Evolutionary conservation across 2,329 filamentous ascomycete genomes (phyloP).

Genomic region (Lasiodiplodia citricola): DNA sequence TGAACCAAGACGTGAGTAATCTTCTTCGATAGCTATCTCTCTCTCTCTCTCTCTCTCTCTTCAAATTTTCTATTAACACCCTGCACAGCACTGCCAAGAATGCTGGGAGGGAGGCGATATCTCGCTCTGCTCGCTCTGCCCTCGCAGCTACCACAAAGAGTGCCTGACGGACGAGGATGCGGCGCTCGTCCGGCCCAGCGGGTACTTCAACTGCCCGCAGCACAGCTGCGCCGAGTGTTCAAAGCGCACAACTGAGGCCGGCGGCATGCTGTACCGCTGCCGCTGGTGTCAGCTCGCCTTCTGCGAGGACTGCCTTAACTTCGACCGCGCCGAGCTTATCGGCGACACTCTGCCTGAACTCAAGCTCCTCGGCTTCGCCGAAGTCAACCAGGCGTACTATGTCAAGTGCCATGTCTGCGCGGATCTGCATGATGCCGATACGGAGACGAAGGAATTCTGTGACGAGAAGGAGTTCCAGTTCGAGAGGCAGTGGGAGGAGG

Average conservation of each 20-base stretch:
- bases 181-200: constrained; percentile 48
- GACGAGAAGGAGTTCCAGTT: neutral
- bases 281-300: constrained; percentile 61
- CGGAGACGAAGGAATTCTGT: neutral
- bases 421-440: constrained; percentile 29
- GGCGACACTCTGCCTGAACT: constrained; percentile 60
- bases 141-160: constrained; percentile 58
- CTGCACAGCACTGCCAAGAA: constrained; percentile 53
- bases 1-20: constrained; percentile 46
- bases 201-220: constrained; percentile 61
- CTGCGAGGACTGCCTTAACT: constrained; percentile 66
- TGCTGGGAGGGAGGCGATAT: constrained; percentile 58
- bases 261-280: constrained; percentile 54
- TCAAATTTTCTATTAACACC: neutral
- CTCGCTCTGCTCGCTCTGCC: constrained; percentile 58
- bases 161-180: constrained; percentile 50
- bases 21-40: neutral
- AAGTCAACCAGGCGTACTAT: constrained; percentile 55
- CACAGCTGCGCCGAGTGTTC: constrained; percentile 61
- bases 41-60: constrained; percentile 34
- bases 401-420: constrained; percentile 57
- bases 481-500: neutral
- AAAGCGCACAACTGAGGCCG: constrained; percentile 57
- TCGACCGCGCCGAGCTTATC: constrained; percentile 55
- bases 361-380: constrained; percentile 54